Evolutionary conservation across 768 basidiomycete species (phyloP).

Genomic region (Cantharellus anzutake): DNA sequence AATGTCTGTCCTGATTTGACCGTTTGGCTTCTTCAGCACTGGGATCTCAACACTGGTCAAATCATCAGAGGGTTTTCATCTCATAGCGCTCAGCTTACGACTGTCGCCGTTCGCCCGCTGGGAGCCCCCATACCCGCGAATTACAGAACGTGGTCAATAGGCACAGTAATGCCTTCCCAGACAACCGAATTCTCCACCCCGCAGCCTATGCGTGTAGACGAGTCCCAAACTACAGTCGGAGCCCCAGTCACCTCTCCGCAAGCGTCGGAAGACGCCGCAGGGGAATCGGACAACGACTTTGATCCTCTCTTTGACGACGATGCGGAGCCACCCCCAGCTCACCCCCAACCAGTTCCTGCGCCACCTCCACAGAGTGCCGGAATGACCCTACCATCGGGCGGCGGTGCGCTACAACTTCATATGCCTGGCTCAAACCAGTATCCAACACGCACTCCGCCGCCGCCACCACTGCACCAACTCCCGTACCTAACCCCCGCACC

Average conservation of each 20-base stretch:
- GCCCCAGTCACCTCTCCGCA: not conserved
- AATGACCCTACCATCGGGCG: not conserved
- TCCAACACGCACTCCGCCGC: not conserved
- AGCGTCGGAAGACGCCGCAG: conserved; percentile 22
- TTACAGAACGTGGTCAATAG: not conserved
- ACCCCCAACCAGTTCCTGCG: conserved; percentile 6
- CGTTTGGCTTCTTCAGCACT: conserved; percentile 41
- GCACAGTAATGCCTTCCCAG: not conserved
- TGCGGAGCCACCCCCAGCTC: conserved; percentile 23
- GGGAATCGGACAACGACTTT: conserved; percentile 61
- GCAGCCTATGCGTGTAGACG: not conserved
- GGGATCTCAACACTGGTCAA: conserved; percentile 91
- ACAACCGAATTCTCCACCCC: not conserved
- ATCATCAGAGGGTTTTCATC: conserved; percentile 54
- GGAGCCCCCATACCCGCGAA: not conserved
- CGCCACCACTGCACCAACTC: not conserved
- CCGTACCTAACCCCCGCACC: not conserved
- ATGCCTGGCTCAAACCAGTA: not conserved
- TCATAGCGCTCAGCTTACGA: conserved; percentile 71
- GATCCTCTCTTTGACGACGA: conserved; percentile 87
- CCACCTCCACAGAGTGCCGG: not conserved
- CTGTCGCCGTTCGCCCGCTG: conserved; percentile 57
- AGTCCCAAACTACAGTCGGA: not conserved
- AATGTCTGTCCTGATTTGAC: not conserved
- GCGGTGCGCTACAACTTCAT: not conserved